Percentiles rank a stretch among this genome's conserved stretches.
Evolutionary conservation across 2,329 filamentous ascomycete genomes (phyloP).

Genomic region (Raffaelea deltoideospora): DNA sequence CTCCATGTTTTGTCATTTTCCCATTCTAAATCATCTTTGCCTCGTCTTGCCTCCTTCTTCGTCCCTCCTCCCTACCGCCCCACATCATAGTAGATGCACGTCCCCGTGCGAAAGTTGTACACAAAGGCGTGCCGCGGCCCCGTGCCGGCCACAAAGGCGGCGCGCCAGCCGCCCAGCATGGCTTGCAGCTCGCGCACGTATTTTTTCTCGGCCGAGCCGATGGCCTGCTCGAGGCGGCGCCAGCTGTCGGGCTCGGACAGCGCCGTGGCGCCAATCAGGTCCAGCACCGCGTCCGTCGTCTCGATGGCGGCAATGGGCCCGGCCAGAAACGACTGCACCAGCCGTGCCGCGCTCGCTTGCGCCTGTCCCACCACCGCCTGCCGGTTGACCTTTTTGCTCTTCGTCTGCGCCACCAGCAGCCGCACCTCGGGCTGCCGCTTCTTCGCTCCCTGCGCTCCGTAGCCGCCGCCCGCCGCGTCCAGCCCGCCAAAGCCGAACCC

Average conservation of each 20-base stretch:
- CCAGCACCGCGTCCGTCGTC: slow-evolving; percentile 69
- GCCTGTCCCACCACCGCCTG: slow-evolving; percentile 74
- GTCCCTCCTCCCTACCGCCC: slow-evolving; percentile 18
- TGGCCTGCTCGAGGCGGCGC: slow-evolving; percentile 64
- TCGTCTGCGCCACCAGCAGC: slow-evolving; percentile 68
- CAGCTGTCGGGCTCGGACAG: slow-evolving; percentile 73
- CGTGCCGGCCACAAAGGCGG: slow-evolving; percentile 35
- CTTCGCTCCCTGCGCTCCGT: slow-evolving; percentile 13
- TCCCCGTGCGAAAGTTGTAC: slow-evolving; percentile 79
- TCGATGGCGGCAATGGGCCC: slow-evolving; percentile 81
- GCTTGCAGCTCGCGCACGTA: slow-evolving; percentile 76
- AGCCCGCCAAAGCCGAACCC: too few relatives aligned
- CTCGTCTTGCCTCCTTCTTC: background rate
- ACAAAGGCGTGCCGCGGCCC: slow-evolving; percentile 63
- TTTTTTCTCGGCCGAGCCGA: slow-evolving; percentile 61
- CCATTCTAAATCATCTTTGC: background rate
- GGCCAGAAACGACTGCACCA: slow-evolving; percentile 56
- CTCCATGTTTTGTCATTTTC: too few relatives aligned
- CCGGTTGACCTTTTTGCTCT: slow-evolving; percentile 84
- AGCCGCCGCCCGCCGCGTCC: slow-evolving; percentile 8
- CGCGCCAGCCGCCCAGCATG: slow-evolving; percentile 49
- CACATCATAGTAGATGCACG: slow-evolving; percentile 76
- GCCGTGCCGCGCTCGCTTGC: slow-evolving; percentile 39
- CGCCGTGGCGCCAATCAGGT: slow-evolving; percentile 56
- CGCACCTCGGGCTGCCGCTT: slow-evolving; percentile 52